Base-by-base conservation (phyloP, 2,329 filamentous ascomycete species). In the Colletotrichum graminicola region DNA sequence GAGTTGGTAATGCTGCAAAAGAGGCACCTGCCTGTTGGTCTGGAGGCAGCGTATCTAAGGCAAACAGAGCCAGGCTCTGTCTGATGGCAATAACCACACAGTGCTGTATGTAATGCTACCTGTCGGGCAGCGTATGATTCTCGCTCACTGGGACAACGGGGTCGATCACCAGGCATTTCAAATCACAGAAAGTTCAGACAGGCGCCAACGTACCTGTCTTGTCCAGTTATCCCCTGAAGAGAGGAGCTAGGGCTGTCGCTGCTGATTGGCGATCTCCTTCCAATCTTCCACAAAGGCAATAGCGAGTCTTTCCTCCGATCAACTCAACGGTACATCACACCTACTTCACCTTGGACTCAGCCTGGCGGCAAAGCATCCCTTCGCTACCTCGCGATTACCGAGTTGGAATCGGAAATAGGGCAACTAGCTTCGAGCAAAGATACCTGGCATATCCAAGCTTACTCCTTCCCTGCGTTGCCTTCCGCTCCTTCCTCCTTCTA, bases 391-490 rank as follows among this genome's bases (percentile, higher is more conserved):
- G 23, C 26, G 18, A 29, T 49, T 66, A 18, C 32, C 49, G 26
- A n/a, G 47, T 56, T 41, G 45, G 8, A 36, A 21, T 12, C 32
- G 21, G 36, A 2, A 29, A 36, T 43, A 34, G 39, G 32, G 18
- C 55, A 26, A 18, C 49, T 32, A 14, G 12, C 18, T 49, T n/a
- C 41, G 12, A 43, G n/a, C 36, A 41, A 36, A 67, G 49, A 32
- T 55, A 39, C 57, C 57, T 62, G 10, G 32, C 4, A 56, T 45
- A n/a, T 52, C 18, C 41, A 34, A 43, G 10, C 34, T 34, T 66
- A 43, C 51, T 70, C 66, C 66, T 72, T 72, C 70, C 70, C 51
- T 29, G n/a, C 49, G 16, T 26, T 70, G 10, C 57, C 43, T 66
- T 34, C 18, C n/a, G 26, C 55, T 47, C 52, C 61, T 65, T 34